phyloP scores from a whole-genome alignment of 257 asterid genomes.

The Lithospermum erythrorhizon region DNA sequence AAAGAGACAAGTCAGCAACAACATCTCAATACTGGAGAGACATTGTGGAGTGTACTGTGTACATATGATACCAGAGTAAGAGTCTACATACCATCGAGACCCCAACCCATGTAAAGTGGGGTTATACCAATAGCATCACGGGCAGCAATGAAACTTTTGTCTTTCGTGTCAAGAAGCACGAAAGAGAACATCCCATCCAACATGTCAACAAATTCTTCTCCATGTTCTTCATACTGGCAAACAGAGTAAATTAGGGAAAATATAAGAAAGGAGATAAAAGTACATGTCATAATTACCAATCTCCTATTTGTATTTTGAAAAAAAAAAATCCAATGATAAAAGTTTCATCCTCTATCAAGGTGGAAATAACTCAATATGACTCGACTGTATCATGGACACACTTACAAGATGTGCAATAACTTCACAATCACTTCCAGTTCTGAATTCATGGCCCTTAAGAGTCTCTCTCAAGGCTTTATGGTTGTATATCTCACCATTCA shows the following conservation, averaged over 20 bases:
- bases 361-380: not conserved
- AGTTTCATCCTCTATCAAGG: not conserved
- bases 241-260: conserved; percentile 1
- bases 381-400: conserved; percentile 9
- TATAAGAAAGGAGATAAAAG: not conserved
- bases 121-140: conserved; percentile 99
- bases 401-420: conserved; percentile 98
- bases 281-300: not conserved
- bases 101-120: conserved; percentile 98
- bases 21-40: too few relatives aligned
- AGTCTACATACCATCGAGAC: conserved; percentile 73
- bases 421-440: conserved; percentile 98
- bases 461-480: conserved; percentile 63
- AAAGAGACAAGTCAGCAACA: too few relatives aligned
- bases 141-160: conserved; percentile 93
- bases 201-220: conserved; percentile 91
- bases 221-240: conserved; percentile 86
- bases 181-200: conserved; percentile 99
- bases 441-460: conserved; percentile 65
- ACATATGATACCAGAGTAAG: not conserved
- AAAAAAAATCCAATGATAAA: not conserved
- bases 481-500: conserved; percentile 97
- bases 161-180: conserved; percentile 97
- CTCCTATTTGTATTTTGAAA: not conserved
- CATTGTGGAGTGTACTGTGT: too few relatives aligned